Evolutionary conservation across 768 basidiomycete species (phyloP).

Genomic region (Favolaschia claudopus): DNA sequence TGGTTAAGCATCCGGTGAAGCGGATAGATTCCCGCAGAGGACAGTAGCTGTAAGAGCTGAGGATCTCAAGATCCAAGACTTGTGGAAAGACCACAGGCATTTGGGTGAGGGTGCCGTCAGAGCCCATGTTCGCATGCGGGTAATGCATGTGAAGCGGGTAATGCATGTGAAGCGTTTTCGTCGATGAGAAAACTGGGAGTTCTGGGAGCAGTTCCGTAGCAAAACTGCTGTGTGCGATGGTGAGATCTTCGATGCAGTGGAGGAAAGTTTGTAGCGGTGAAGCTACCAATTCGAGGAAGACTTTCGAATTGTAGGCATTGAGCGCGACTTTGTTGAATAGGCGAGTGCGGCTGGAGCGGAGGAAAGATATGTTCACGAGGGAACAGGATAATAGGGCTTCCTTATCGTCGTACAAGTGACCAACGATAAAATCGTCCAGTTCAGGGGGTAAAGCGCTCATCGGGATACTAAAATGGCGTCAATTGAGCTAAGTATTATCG

Average conservation of each 20-base stretch:
- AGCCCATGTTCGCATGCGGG: too few relatives aligned
- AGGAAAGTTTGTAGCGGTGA: constrained; percentile 6
- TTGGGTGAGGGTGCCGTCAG: too few relatives aligned
- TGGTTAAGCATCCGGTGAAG: too few relatives aligned
- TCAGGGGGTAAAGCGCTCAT: constrained; percentile 20
- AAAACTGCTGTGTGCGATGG: neutral
- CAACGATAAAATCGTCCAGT: constrained; percentile 21
- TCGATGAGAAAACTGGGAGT: neutral
- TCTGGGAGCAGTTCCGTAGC: neutral
- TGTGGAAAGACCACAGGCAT: too few relatives aligned
- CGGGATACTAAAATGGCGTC: too few relatives aligned
- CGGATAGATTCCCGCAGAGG: too few relatives aligned
- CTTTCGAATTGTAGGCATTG: neutral
- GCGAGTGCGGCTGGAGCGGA: constrained; percentile 9
- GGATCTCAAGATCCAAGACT: too few relatives aligned
- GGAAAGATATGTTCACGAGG: constrained; percentile 18
- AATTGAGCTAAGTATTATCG: too few relatives aligned
- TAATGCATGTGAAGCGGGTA: too few relatives aligned
- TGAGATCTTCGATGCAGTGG: neutral
- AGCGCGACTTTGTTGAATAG: constrained; percentile 14
- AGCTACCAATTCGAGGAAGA: neutral
- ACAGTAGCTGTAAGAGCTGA: too few relatives aligned
- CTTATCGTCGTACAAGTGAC: constrained; percentile 15
- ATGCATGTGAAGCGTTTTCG: too few relatives aligned
- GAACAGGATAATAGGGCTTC: constrained; percentile 6